A percentile compares a stretch with the other conserved stretches of the same genome.
These are phyloP conservation scores for Fusarium praegraminearum DNA, from an alignment of 2,329 filamentous ascomycete genomes.

Conservation along the genomic window DNA sequence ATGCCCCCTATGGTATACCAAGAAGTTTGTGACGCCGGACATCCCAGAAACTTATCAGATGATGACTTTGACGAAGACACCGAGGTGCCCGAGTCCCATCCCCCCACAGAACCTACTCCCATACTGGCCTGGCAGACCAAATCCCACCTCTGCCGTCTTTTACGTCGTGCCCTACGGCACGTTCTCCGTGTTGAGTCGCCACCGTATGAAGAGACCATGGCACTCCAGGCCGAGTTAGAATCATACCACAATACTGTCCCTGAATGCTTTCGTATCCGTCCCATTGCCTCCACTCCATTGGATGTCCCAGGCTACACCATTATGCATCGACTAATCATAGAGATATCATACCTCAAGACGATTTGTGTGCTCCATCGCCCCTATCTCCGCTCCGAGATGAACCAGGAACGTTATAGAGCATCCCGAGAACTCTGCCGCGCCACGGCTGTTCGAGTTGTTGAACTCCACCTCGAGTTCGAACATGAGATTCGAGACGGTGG, in stretches of 20 bases:
- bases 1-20: constrained; percentile 63
- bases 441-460: constrained; percentile 59
- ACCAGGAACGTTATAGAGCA: constrained; percentile 53
- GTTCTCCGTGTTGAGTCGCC: constrained; percentile 54
- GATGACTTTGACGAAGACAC: constrained; percentile 64
- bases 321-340: constrained; percentile 62
- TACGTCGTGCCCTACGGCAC: constrained; percentile 58
- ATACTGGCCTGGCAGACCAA: constrained; percentile 59
- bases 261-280: constrained; percentile 55
- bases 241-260: constrained; percentile 55
- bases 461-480: constrained; percentile 62
- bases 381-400: constrained; percentile 57
- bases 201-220: constrained; percentile 52
- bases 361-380: constrained; percentile 64
- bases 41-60: constrained; percentile 62
- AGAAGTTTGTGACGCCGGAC: constrained; percentile 60
- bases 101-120: constrained; percentile 58
- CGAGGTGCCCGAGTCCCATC: constrained; percentile 58
- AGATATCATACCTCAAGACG: constrained; percentile 62
- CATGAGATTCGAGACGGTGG: constrained; percentile 62
- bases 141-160: constrained; percentile 57
- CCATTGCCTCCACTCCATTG: constrained; percentile 58
- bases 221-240: constrained; percentile 57
- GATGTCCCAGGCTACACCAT: constrained; percentile 59
- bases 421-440: constrained; percentile 59